Conservation (phyloP, 148 eudicot genomes). For the Silene conica region DNA sequence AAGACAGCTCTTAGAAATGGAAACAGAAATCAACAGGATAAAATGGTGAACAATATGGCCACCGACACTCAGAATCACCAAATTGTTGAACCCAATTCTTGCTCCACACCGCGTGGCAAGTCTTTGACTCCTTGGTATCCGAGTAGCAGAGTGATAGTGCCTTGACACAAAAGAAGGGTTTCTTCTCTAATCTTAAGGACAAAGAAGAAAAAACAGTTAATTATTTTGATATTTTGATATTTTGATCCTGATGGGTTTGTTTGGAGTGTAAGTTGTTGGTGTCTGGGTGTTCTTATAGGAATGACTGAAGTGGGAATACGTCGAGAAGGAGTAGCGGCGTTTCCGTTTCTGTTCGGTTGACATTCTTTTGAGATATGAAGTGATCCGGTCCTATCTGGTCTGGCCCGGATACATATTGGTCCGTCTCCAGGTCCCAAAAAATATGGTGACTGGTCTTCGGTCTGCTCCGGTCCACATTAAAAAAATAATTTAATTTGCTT, state of each 20-base stretch:
- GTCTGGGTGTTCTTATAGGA: slow-evolving; percentile 9
- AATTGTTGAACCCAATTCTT: slow-evolving; percentile 26
- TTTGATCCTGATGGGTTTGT: slow-evolving; percentile 15
- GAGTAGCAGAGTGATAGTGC: slow-evolving; percentile 28
- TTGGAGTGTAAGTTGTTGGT: slow-evolving; percentile 8
- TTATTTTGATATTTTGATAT: background rate
- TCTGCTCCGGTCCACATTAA: too few species aligned
- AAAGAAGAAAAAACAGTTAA: too few species aligned
- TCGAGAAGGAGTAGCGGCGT: background rate
- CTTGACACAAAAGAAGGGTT: slow-evolving; percentile 60
- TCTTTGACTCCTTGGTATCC: slow-evolving; percentile 40
- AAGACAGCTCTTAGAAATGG: slow-evolving; percentile 37
- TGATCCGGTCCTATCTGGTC: too few species aligned
- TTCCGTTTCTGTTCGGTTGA: slow-evolving; percentile 8
- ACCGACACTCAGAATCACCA: slow-evolving; percentile 35
- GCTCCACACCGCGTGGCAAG: slow-evolving; percentile 26
- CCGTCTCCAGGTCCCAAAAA: too few species aligned
- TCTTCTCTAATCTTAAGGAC: slow-evolving; percentile 26
- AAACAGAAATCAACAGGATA: slow-evolving; percentile 30
- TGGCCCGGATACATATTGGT: too few species aligned
- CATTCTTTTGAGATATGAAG: slow-evolving; percentile 15
- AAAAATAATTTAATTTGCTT: too few species aligned
- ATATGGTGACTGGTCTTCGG: too few species aligned
- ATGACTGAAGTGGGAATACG: slow-evolving; percentile 1
- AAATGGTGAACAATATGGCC: slow-evolving; percentile 19